Conservation (phyloP, 1,139 yeast species). For the Pichia sp. region DNA sequence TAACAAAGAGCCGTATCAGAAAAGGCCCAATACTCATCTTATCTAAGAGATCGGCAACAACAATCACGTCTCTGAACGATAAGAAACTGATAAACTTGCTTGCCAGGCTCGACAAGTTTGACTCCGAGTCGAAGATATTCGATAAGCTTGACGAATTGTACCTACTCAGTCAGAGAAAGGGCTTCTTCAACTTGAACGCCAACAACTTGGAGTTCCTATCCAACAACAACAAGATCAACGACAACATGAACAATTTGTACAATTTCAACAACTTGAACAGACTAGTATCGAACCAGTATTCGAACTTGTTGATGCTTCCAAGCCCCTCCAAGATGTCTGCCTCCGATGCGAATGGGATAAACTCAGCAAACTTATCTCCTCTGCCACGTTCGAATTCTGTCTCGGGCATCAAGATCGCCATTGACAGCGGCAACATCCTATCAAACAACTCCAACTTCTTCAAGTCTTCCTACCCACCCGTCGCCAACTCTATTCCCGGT, state of each 20-base stretch:
- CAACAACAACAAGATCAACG: slow-evolving; percentile 25
- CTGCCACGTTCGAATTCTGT: slow-evolving; percentile 9
- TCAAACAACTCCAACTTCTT: slow-evolving; percentile 8
- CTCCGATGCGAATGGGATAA: slow-evolving; percentile 1
- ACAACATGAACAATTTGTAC: slow-evolving; percentile 26
- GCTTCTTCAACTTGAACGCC: slow-evolving; percentile 29
- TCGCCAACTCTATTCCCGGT: slow-evolving; percentile 21
- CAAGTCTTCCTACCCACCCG: slow-evolving; percentile 11
- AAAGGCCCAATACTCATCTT: not conserved
- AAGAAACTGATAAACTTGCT: slow-evolving; percentile 26
- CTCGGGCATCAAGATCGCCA: not conserved
- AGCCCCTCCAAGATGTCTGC: slow-evolving; percentile 1
- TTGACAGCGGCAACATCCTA: not conserved
- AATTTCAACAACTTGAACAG: slow-evolving; percentile 28
- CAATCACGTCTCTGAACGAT: slow-evolving; percentile 28
- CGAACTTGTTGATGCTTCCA: slow-evolving; percentile 24
- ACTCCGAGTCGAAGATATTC: slow-evolving; percentile 26
- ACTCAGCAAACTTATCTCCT: slow-evolving; percentile 16
- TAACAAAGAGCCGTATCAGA: not conserved
- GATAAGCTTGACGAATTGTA: slow-evolving; percentile 30
- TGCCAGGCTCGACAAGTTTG: slow-evolving; percentile 29
- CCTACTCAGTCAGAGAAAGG: slow-evolving; percentile 30
- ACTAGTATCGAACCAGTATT: slow-evolving; percentile 25
- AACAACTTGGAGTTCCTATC: slow-evolving; percentile 31
- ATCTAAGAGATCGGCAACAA: slow-evolving; percentile 26